These are phyloP conservation scores for Xylariaceae sp. DNA, from an alignment of 2,329 filamentous ascomycete species.

Conservation along the genomic window DNA sequence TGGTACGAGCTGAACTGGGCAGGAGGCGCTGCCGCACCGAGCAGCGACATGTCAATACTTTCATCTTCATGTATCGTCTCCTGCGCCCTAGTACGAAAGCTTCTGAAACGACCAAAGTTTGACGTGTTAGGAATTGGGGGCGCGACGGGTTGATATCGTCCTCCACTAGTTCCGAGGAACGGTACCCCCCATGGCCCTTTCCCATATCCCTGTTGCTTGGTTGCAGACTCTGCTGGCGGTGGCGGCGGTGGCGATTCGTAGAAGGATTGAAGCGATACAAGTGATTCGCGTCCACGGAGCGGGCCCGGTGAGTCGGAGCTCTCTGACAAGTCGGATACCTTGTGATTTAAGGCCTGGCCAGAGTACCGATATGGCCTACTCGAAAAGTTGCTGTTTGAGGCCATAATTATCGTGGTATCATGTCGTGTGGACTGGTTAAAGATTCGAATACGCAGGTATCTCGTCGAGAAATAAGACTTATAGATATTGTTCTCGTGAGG, in stretches of 20 bases:
- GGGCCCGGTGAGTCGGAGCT: slow-evolving; percentile 29
- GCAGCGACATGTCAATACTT: slow-evolving; percentile 41
- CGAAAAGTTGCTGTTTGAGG: slow-evolving; percentile 33
- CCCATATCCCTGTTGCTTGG: slow-evolving; percentile 28
- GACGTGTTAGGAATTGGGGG: slow-evolving; percentile 19
- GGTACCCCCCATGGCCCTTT: slow-evolving; percentile 33
- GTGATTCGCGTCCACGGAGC: slow-evolving; percentile 39
- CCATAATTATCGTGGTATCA: slow-evolving; percentile 34
- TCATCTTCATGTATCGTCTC: slow-evolving; percentile 42
- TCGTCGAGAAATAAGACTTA: no score
- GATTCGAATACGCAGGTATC: not conserved
- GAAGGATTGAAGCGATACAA: slow-evolving; percentile 40
- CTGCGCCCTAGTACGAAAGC: slow-evolving; percentile 32
- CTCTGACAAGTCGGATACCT: slow-evolving; percentile 41
- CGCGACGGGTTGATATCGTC: slow-evolving; percentile 34
- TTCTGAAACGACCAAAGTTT: slow-evolving; percentile 31
- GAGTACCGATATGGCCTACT: slow-evolving; percentile 25
- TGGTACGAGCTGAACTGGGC: slow-evolving; percentile 44
- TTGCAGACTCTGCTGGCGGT: slow-evolving; percentile 5
- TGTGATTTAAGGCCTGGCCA: slow-evolving; percentile 34
- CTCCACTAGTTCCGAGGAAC: slow-evolving; percentile 30
- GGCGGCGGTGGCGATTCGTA: slow-evolving; percentile 31
- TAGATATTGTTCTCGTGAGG: not conserved
- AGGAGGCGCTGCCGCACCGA: slow-evolving; percentile 37
- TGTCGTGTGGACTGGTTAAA: slow-evolving; percentile 3